Conservation (phyloP, 352 stramenopile species). For the Peronosclerospora sorghi region DNA sequence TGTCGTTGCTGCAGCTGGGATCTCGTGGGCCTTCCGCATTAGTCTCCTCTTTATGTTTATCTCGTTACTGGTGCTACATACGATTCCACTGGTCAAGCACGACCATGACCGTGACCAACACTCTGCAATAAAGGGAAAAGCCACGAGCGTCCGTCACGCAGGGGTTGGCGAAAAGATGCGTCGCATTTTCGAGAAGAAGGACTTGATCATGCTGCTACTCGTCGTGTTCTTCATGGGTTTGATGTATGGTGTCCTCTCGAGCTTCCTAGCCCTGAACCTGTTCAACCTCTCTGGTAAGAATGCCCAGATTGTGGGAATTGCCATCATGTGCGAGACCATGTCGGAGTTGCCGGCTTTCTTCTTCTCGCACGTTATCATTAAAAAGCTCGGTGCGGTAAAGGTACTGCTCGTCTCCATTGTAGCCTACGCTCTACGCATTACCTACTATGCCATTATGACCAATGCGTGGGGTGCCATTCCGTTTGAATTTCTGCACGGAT, state of each 20-base stretch:
- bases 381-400: constrained; percentile 54
- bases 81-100: constrained; percentile 29
- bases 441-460: constrained; percentile 67
- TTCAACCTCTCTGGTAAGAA: constrained; percentile 67
- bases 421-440: constrained; percentile 55
- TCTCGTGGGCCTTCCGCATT: constrained; percentile 69
- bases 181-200: too few relatives aligned
- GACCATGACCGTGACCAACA: constrained; percentile 32
- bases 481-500: constrained; percentile 67
- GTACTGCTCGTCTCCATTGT: constrained; percentile 59
- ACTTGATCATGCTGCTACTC: too few relatives aligned
- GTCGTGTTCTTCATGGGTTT: constrained; percentile 31
- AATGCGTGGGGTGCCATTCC: constrained; percentile 69
- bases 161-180: too few relatives aligned
- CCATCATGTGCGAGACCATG: constrained; percentile 67
- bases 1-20: constrained; percentile 40
- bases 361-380: constrained; percentile 59
- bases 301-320: constrained; percentile 63
- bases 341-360: constrained; percentile 78
- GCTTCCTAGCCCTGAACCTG: constrained; percentile 72
- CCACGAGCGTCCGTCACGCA: too few relatives aligned
- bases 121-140: too few relatives aligned
- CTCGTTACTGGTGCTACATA: constrained; percentile 53
- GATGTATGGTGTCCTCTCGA: constrained; percentile 71
- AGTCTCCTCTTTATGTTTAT: constrained; percentile 33